Evolutionary conservation across 371 early-diverging fungal genomes (phyloP).

Genomic region (Mortierella sp.): DNA sequence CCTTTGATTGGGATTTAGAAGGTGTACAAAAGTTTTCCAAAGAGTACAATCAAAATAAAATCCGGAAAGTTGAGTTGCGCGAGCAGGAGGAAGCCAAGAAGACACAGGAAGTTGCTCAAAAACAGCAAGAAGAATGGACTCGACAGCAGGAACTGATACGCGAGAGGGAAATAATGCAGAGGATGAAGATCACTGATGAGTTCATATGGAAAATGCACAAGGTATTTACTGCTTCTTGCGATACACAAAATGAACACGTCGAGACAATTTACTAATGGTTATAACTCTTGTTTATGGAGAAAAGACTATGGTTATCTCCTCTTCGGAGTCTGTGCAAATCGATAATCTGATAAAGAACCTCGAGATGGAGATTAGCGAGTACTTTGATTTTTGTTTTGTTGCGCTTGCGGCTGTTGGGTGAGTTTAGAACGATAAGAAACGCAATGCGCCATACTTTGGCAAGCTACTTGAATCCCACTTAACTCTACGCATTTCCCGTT

Average conservation of each 20-base stretch:
- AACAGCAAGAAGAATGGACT: slow-evolving; percentile 42
- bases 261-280: no score
- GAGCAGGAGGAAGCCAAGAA: slow-evolving; percentile 44
- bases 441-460: neutral
- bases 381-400: slow-evolving; percentile 43
- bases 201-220: slow-evolving; percentile 52
- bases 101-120: slow-evolving; percentile 15
- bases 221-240: slow-evolving; percentile 5
- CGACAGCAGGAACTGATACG: slow-evolving; percentile 32
- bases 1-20: slow-evolving; percentile 41
- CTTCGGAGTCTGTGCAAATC: neutral
- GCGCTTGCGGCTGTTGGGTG: slow-evolving; percentile 35
- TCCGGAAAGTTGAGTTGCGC: slow-evolving; percentile 31
- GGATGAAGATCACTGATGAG: slow-evolving; percentile 22
- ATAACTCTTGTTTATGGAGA: neutral
- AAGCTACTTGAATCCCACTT: neutral
- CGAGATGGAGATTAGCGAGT: slow-evolving; percentile 42
- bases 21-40: slow-evolving; percentile 48
- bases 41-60: slow-evolving; percentile 49
- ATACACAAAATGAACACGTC: no score
- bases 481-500: neutral
- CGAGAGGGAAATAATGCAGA: slow-evolving; percentile 23
- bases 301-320: slow-evolving; percentile 11
- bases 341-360: slow-evolving; percentile 31
- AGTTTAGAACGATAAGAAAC: neutral